Conservation (phyloP, 1,284 basidiomycete species). For the Phylloporus gajari region DNA sequence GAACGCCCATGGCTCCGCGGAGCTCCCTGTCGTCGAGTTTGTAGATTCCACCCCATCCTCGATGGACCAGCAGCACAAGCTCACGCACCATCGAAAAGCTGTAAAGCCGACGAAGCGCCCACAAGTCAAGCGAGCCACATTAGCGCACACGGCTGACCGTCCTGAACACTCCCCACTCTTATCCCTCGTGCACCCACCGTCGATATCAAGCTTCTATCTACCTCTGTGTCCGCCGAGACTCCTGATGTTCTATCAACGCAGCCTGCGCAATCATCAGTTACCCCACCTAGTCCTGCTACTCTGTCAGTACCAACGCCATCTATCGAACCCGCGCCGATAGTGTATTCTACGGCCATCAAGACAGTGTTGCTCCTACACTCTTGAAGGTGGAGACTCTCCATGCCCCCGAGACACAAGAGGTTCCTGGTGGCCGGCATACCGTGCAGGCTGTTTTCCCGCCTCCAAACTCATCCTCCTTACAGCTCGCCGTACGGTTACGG, state of each 20-base stretch:
- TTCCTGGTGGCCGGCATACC: constrained; percentile 29
- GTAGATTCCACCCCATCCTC: constrained; percentile 66
- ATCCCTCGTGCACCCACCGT: constrained; percentile 42
- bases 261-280: constrained; percentile 14
- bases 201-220: constrained; percentile 40
- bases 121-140: constrained; percentile 41
- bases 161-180: constrained; percentile 38
- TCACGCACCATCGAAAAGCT: constrained; percentile 49
- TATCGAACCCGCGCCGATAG: constrained; percentile 25
- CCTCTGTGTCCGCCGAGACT: constrained; percentile 10
- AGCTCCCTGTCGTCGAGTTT: constrained; percentile 85
- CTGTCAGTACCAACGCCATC: constrained; percentile 24
- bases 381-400: constrained; percentile 44
- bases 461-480: constrained; percentile 64
- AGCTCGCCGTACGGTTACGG: constrained; percentile 71
- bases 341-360: constrained; percentile 42
- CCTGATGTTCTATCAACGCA: constrained; percentile 15
- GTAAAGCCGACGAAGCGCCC: constrained; percentile 50
- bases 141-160: constrained; percentile 39
- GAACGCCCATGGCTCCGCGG: constrained; percentile 62
- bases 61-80: constrained; percentile 42
- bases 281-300: constrained; percentile 15
- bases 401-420: constrained; percentile 32
- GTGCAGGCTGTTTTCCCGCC: constrained; percentile 68
- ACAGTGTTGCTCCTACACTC: constrained; percentile 35